phyloP scores from a whole-genome alignment of 2,329 filamentous ascomycete species.

The Boeremia exigua region DNA sequence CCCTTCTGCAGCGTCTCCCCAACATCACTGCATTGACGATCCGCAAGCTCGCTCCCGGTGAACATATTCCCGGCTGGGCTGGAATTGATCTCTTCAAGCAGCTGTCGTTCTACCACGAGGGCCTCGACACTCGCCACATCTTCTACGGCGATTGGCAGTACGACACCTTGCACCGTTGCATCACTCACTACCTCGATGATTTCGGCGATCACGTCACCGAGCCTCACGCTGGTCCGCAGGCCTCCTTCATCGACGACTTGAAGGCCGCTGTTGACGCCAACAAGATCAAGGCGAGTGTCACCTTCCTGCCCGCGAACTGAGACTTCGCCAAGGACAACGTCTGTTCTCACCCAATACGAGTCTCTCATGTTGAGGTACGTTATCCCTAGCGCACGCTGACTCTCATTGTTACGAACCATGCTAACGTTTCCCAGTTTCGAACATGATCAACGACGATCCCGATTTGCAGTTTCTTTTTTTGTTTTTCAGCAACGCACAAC shows the following conservation, averaged over 20 bases:
- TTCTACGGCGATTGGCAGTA: conserved; percentile 31
- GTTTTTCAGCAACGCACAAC: too few relatives aligned
- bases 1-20: conserved; percentile 9
- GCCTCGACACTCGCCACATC: conserved; percentile 15
- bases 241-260: conserved; percentile 22
- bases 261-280: conserved; percentile 7
- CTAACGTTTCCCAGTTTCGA: neutral
- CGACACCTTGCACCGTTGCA: conserved; percentile 19
- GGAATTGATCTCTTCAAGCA: conserved; percentile 7
- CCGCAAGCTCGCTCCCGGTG: conserved; percentile 23
- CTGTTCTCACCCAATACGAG: neutral
- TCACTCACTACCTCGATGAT: conserved; percentile 22
- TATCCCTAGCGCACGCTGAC: neutral
- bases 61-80: conserved; percentile 25
- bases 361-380: neutral
- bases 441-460: neutral
- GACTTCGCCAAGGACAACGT: neutral
- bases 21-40: conserved; percentile 15
- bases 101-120: conserved; percentile 21
- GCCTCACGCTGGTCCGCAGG: conserved; percentile 21
- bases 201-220: conserved; percentile 22
- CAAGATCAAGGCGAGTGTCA: neutral
- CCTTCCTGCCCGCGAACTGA: neutral
- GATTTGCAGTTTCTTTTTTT: neutral
- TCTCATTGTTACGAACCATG: neutral